Evolutionary conservation across 1,284 basidiomycete genomes (phyloP), one percentile per base, ranked within the genome.

Genomic region (Malassezia pachydermatis): DNA sequence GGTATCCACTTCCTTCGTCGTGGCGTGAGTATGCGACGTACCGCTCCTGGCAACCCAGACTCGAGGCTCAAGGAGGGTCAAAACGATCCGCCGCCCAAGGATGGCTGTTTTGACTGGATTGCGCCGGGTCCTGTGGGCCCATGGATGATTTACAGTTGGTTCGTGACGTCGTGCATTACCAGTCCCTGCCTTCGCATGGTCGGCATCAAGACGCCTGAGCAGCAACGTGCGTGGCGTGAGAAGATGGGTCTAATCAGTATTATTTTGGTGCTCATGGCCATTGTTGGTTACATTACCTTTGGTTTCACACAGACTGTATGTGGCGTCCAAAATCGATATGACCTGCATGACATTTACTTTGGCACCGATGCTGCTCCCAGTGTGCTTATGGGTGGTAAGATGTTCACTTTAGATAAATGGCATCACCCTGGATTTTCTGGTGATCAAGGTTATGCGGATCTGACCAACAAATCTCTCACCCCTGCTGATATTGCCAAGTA

Each of bases 271-370:
- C 79, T 89, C 59, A 96, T 98, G 92, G 84, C 84, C 19, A 79
- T 77, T 39, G 94, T 99, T 69, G 92, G 90, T 73, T 98, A 89
- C 80, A 78, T 99, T 70, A 98, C 92, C 2, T 99, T 99, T 75
- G 92, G 94, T n/a, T 99, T 99, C 77, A 96, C 90, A 4, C 81
- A 89, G 52, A 60, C 83, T 43, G 90, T 98, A 28, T 98, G 92
- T 73, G 87, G 88, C 30, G 83, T 77, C 35, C 29, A 52, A 24
- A 37, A 46, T 24, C 50, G 50, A 13, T 45, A 45, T 27, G 24
- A 29, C 19, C 28, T 51, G 14, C 9, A 32, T 9, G 23, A 40
- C 5, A n/a, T 51, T 22, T 42, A 42, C 16, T 16, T 23, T 3
- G 30, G 24, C 16, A 17, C n/a, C 8, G 13, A 30, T 11, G 14